A percentile compares a stretch with the other conserved stretches of the same genome.
Conservation (phyloP, 768 basidiomycete species). For the Boletus pseudopeckii region DNA sequence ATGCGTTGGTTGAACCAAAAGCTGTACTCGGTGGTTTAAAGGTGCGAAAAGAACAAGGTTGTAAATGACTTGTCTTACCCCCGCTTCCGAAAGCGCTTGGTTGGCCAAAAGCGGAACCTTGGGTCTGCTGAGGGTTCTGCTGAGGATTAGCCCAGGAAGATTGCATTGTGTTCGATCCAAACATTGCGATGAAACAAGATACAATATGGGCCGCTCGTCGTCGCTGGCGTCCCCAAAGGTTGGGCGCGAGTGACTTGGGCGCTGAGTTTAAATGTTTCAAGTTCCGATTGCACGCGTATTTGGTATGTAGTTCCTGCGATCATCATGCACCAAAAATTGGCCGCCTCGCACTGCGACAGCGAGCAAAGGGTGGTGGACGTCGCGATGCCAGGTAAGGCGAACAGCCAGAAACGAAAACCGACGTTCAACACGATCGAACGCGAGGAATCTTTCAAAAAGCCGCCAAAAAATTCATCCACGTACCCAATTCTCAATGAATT, state of each 20-base stretch:
- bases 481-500: conserved; percentile 88
- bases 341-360: not conserved
- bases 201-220: conserved; percentile 23
- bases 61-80: conserved; percentile 35
- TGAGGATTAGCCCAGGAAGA: conserved; percentile 70
- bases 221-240: conserved; percentile 18
- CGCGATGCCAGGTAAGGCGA: conserved; percentile 52
- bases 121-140: conserved; percentile 57
- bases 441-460: conserved; percentile 75
- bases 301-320: conserved; percentile 26
- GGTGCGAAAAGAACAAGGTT: conserved; percentile 25
- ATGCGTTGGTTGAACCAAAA: conserved; percentile 52
- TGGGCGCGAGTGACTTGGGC: conserved; percentile 8
- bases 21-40: conserved; percentile 36
- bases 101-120: conserved; percentile 65
- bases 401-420: conserved; percentile 36
- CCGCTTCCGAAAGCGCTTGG: conserved; percentile 60
- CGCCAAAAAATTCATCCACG: conserved; percentile 62
- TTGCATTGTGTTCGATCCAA: conserved; percentile 45
- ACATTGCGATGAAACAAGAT: conserved; percentile 46
- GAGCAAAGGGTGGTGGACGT: not conserved
- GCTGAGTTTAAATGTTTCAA: conserved; percentile 19
- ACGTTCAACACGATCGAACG: conserved; percentile 82
- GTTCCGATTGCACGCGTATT: conserved; percentile 18
- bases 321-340: conserved; percentile 12